A percentile compares a stretch with the other conserved stretches of the same genome.
These are phyloP conservation scores for Xylariaceae sp. DNA, from an alignment of 2,329 filamentous ascomycete species.

Conservation along the genomic window DNA sequence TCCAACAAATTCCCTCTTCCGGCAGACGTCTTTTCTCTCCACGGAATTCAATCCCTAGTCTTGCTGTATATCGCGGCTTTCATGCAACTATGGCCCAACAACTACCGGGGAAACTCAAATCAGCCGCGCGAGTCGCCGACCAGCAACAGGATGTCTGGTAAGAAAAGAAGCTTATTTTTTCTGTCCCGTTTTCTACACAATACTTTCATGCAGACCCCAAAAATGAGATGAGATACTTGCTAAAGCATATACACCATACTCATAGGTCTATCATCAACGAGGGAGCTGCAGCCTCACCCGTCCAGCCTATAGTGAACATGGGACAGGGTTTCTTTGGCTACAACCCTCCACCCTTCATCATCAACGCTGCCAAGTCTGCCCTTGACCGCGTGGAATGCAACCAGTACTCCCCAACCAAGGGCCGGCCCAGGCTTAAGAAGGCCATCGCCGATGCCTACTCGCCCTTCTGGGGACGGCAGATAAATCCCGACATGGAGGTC, in stretches of 20 bases:
- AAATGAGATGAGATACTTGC: constrained; percentile 13
- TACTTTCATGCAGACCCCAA: not conserved
- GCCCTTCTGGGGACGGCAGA: constrained; percentile 73
- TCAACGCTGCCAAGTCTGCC: constrained; percentile 86
- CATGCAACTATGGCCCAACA: constrained; percentile 37
- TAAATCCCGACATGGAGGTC: constrained; percentile 89
- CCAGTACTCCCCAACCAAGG: constrained; percentile 96
- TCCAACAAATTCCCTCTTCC: too few species aligned
- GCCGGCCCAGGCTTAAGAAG: constrained; percentile 84
- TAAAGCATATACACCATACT: too few species aligned
- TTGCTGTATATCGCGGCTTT: constrained; percentile 17
- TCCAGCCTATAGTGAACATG: constrained; percentile 62
- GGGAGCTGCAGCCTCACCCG: constrained; percentile 58
- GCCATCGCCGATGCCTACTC: constrained; percentile 91
- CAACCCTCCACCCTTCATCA: constrained; percentile 86
- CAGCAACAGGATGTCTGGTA: constrained; percentile 52
- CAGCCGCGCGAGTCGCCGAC: constrained; percentile 46
- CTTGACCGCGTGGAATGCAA: constrained; percentile 94
- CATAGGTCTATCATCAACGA: constrained; percentile 64
- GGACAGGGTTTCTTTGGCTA: constrained; percentile 80
- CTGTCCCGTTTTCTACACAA: not conserved
- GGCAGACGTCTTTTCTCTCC: too few species aligned
- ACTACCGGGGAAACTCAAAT: constrained; percentile 44
- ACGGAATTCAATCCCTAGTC: too few species aligned
- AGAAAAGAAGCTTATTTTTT: too few species aligned